Conservation (phyloP, 1,139 yeast genomes). For the Magnusiomyces ingens region DNA sequence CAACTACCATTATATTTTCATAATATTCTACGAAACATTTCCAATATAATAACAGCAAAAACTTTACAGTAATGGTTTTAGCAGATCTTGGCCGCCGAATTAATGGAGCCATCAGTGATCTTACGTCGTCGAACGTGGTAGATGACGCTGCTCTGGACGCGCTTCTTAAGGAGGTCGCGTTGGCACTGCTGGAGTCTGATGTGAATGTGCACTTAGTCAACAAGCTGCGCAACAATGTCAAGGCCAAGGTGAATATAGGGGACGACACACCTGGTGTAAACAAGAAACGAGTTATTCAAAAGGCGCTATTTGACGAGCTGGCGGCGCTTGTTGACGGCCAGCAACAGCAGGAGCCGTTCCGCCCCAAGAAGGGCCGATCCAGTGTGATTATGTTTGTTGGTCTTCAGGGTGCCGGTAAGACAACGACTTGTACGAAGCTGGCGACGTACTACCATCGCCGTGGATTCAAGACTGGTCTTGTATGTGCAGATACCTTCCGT, state of each 20-base stretch:
- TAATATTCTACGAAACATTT: neutral
- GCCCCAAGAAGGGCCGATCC: slow-evolving; percentile 72
- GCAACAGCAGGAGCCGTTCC: slow-evolving; percentile 46
- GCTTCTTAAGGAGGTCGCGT: slow-evolving; percentile 81
- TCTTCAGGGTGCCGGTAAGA: slow-evolving; percentile 97
- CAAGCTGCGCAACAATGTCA: slow-evolving; percentile 66
- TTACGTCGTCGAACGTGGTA: slow-evolving; percentile 55
- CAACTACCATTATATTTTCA: neutral
- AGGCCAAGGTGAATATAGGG: slow-evolving; percentile 47
- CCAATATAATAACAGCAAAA: neutral
- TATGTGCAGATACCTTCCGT: slow-evolving; percentile 98
- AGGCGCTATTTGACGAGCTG: slow-evolving; percentile 88
- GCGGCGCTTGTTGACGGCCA: slow-evolving; percentile 72
- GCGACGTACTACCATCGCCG: slow-evolving; percentile 92
- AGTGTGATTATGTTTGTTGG: slow-evolving; percentile 95
- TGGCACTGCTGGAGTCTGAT: slow-evolving; percentile 86
- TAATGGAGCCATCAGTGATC: slow-evolving; percentile 64
- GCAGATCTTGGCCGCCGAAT: slow-evolving; percentile 91
- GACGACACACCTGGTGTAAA: slow-evolving; percentile 46
- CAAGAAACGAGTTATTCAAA: slow-evolving; percentile 74
- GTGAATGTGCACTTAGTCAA: slow-evolving; percentile 84
- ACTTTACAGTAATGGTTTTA: slow-evolving; percentile 57
- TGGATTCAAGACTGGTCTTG: slow-evolving; percentile 91
- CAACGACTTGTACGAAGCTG: slow-evolving; percentile 93
- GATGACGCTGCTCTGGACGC: slow-evolving; percentile 55